Evolutionary conservation across 352 stramenopile genomes (phyloP).

Genomic region (Phytophthora tentaculata): DNA sequence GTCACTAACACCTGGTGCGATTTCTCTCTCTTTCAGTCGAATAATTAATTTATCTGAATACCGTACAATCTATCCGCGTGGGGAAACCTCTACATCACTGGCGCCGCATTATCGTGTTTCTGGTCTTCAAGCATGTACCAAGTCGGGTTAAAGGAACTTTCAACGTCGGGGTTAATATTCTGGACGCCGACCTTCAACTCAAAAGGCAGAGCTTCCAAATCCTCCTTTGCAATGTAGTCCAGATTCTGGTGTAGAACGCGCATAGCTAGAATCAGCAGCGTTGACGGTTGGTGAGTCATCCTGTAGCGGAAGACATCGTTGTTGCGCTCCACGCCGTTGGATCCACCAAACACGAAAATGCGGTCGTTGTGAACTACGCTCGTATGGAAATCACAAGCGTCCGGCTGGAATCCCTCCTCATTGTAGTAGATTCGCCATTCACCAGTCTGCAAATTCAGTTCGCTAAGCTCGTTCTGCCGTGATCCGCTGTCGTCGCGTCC

Average conservation of each 20-base stretch:
- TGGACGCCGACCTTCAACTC: slow-evolving; percentile 72
- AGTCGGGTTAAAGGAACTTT: slow-evolving; percentile 63
- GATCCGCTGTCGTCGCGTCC: slow-evolving; percentile 74
- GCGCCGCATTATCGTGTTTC: slow-evolving; percentile 40
- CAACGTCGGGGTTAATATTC: slow-evolving; percentile 76
- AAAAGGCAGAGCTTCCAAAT: slow-evolving; percentile 57
- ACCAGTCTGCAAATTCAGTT: slow-evolving; percentile 65
- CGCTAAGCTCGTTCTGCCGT: slow-evolving; percentile 74
- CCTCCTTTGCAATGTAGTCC: slow-evolving; percentile 43
- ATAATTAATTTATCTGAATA: slow-evolving; percentile 45
- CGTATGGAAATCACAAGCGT: slow-evolving; percentile 85
- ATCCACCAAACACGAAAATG: slow-evolving; percentile 86
- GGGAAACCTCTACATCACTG: slow-evolving; percentile 50
- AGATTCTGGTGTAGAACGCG: slow-evolving; percentile 61
- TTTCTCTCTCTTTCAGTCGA: too few species aligned
- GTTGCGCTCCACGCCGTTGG: slow-evolving; percentile 84
- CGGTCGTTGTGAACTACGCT: slow-evolving; percentile 74
- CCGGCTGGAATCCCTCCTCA: slow-evolving; percentile 67
- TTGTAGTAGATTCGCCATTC: slow-evolving; percentile 71
- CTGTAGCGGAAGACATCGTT: slow-evolving; percentile 83
- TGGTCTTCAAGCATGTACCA: slow-evolving; percentile 70
- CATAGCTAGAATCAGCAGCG: slow-evolving; percentile 76
- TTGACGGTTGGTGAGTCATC: slow-evolving; percentile 62
- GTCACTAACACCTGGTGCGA: too few species aligned
- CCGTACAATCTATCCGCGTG: slow-evolving; percentile 52